A percentile compares a stretch with the other conserved stretches of the same genome.
Conservation (phyloP, 179 eudicot genomes). For the Pouteria campechiana region DNA sequence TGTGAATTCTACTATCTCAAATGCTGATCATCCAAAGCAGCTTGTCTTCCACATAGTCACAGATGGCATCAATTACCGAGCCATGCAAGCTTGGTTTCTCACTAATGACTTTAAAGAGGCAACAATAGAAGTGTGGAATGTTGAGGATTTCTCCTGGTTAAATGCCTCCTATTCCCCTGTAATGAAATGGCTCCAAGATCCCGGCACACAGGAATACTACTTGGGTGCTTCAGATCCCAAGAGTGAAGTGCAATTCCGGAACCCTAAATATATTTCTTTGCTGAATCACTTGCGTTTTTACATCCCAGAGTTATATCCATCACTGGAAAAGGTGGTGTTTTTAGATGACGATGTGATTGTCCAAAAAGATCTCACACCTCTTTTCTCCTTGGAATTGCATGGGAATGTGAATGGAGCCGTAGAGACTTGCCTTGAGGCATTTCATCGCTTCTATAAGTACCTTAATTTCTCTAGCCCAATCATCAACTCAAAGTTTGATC, state of each 20-base stretch:
- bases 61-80: slow-evolving; percentile 42
- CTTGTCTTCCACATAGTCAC: slow-evolving; percentile 79
- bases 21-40: slow-evolving; percentile 65
- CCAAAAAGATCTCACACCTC: slow-evolving; percentile 61
- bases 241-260: slow-evolving; percentile 38
- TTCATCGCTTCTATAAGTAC: slow-evolving; percentile 60
- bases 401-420: slow-evolving; percentile 86
- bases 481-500: slow-evolving; percentile 66
- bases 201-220: slow-evolving; percentile 29
- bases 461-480: slow-evolving; percentile 63
- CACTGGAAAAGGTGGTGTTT: slow-evolving; percentile 63
- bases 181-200: slow-evolving; percentile 29
- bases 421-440: slow-evolving; percentile 76
- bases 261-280: slow-evolving; percentile 48
- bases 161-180: slow-evolving; percentile 62
- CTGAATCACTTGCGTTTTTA: slow-evolving; percentile 72
- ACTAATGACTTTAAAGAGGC: slow-evolving; percentile 55
- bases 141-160: slow-evolving; percentile 60
- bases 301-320: slow-evolving; percentile 59
- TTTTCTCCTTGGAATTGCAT: slow-evolving; percentile 64
- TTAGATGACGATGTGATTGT: slow-evolving; percentile 63
- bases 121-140: slow-evolving; percentile 45
- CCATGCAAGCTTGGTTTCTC: slow-evolving; percentile 74
- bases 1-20: slow-evolving; percentile 64
- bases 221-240: slow-evolving; percentile 33